phyloP scores from a whole-genome alignment of 345 rosid genomes.

The Xanthoceras sorbifolium region DNA sequence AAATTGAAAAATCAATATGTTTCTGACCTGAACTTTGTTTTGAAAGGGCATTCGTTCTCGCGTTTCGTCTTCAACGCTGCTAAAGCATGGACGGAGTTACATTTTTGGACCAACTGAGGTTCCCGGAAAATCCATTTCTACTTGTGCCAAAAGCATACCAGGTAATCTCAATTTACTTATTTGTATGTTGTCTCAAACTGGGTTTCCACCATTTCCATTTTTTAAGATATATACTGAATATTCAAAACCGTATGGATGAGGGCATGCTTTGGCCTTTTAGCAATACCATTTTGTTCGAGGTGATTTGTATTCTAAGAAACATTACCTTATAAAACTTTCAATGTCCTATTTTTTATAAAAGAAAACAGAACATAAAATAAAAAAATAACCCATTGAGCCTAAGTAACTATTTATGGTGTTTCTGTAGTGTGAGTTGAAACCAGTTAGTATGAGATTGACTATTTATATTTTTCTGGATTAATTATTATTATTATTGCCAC shows the following conservation, averaged over 20 bases:
- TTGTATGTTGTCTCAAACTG: background rate
- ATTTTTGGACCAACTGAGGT: slow-evolving; percentile 26
- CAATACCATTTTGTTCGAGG: background rate
- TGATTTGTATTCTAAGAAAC: background rate
- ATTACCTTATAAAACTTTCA: background rate
- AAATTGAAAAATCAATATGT: background rate
- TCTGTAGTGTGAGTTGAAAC: background rate
- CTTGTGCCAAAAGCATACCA: slow-evolving; percentile 31
- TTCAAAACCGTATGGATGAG: background rate
- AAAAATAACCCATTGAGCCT: too few species aligned
- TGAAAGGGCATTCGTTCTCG: slow-evolving; percentile 50
- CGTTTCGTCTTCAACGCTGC: slow-evolving; percentile 37
- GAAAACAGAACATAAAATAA: too few species aligned
- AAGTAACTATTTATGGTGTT: background rate
- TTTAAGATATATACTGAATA: background rate
- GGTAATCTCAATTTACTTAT: slow-evolving; percentile 33
- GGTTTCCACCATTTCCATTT: background rate
- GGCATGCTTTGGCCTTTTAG: background rate
- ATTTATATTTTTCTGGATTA: too few species aligned
- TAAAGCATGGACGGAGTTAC: slow-evolving; percentile 27
- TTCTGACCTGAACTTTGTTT: slow-evolving; percentile 7
- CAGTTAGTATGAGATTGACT: background rate
- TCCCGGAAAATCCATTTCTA: slow-evolving; percentile 28
- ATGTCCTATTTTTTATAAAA: background rate
- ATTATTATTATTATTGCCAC: too few species aligned